Conservation (phyloP, 306 rosid species). For the Ormosia emarginata region DNA sequence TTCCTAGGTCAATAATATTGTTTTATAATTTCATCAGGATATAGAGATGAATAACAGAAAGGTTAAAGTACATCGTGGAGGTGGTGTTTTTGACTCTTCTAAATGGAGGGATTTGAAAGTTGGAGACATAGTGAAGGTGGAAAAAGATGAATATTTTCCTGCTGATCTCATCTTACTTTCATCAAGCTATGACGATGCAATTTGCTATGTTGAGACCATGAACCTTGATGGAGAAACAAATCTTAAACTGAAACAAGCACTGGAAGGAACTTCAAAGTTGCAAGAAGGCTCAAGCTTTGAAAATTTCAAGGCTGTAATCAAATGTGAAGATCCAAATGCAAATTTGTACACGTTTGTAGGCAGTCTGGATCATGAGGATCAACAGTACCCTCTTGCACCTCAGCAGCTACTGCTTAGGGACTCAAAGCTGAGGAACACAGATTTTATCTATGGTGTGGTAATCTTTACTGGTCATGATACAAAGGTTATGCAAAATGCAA, state of each 20-base stretch:
- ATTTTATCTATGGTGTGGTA: conserved; percentile 87
- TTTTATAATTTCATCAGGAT: conserved; percentile 55
- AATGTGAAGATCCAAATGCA: conserved; percentile 97
- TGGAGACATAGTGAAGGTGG: conserved; percentile 89
- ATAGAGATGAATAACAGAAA: conserved; percentile 87
- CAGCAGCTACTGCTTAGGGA: conserved; percentile 94
- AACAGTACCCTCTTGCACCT: conserved; percentile 73
- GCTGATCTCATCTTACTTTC: conserved; percentile 93
- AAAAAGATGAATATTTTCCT: conserved; percentile 88
- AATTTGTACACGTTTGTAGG: conserved; percentile 88
- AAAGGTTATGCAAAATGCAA: conserved; percentile 94
- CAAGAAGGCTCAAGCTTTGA: conserved; percentile 61
- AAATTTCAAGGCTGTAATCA: conserved; percentile 67
- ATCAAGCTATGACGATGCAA: conserved; percentile 83
- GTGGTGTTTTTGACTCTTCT: conserved; percentile 49
- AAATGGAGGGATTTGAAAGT: conserved; percentile 91
- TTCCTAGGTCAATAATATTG: conserved; percentile 27
- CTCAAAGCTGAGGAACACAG: conserved; percentile 97
- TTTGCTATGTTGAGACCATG: conserved; percentile 95
- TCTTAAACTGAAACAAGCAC: conserved; percentile 80
- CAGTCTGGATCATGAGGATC: conserved; percentile 59
- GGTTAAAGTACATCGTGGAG: conserved; percentile 66
- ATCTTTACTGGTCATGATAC: conserved; percentile 92
- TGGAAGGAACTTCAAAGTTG: conserved; percentile 66
- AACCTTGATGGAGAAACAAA: conserved; percentile 97